Evolutionary conservation across 1,139 yeast genomes (phyloP).

Genomic region (Blastobotrys persicus): DNA sequence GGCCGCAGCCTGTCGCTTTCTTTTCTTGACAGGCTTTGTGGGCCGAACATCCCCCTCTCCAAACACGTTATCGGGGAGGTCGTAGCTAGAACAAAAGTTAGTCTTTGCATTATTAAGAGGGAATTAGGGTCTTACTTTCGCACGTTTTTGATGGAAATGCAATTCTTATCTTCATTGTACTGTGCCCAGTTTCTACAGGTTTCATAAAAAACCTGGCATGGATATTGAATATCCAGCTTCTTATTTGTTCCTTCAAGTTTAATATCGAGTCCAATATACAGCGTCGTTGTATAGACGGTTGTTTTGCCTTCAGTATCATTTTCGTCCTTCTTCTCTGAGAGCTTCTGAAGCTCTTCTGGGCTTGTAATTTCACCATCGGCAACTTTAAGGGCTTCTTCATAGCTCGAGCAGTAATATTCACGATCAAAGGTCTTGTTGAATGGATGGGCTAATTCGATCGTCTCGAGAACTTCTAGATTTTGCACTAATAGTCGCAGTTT

Average conservation of each 20-base stretch:
- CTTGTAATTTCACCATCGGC: conserved; percentile 44
- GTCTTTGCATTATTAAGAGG: not conserved
- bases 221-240: conserved; percentile 82
- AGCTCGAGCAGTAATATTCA: conserved; percentile 52
- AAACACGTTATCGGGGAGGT: conserved; percentile 82
- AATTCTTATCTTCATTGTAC: conserved; percentile 59
- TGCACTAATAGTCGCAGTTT: conserved; percentile 76
- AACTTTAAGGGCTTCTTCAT: conserved; percentile 52
- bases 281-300: conserved; percentile 62
- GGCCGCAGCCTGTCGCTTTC: conserved; percentile 45
- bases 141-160: conserved; percentile 67
- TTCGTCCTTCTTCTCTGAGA: conserved; percentile 22
- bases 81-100: conserved; percentile 44
- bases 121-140: conserved; percentile 43
- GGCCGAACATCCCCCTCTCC: conserved; percentile 78
- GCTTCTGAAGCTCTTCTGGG: conserved; percentile 17
- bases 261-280: conserved; percentile 77
- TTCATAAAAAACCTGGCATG: conserved; percentile 84
- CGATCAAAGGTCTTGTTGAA: conserved; percentile 73
- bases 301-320: conserved; percentile 37
- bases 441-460: conserved; percentile 85
- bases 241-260: conserved; percentile 45
- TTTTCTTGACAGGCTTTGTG: conserved; percentile 44
- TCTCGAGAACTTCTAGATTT: conserved; percentile 73
- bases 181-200: conserved; percentile 71